These are phyloP conservation scores for Moelleriella libera DNA, from an alignment of 2,329 filamentous ascomycete genomes.

Conservation along the genomic window DNA sequence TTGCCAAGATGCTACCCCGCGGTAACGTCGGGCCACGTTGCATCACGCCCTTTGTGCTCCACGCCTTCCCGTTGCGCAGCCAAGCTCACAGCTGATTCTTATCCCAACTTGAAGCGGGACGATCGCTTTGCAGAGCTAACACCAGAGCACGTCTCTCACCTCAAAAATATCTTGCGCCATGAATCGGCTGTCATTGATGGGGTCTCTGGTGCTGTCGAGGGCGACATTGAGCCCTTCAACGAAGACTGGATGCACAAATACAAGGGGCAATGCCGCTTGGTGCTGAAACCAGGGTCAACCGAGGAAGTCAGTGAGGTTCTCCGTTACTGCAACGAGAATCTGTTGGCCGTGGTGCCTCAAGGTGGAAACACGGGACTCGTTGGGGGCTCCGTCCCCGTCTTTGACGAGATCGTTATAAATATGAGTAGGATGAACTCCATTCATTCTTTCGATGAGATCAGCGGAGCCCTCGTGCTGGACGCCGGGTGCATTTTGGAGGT, in stretches of 20 bases:
- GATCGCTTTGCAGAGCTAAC: constrained; percentile 61
- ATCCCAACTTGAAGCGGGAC: constrained; percentile 72
- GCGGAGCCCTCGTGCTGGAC: constrained; percentile 78
- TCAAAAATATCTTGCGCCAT: constrained; percentile 66
- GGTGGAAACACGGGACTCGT: constrained; percentile 95
- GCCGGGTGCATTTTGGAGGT: constrained; percentile 84
- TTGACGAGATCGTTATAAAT: constrained; percentile 95
- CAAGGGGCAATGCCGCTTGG: constrained; percentile 73
- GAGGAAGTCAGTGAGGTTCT: constrained; percentile 84
- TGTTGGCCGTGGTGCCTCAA: constrained; percentile 88
- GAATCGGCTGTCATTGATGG: constrained; percentile 76
- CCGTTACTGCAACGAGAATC: constrained; percentile 88
- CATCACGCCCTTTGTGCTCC: constrained; percentile 9
- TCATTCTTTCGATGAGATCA: constrained; percentile 82
- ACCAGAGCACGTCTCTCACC: constrained; percentile 66
- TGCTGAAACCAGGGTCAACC: constrained; percentile 72
- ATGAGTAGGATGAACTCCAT: constrained; percentile 84
- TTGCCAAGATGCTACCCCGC: constrained; percentile 7
- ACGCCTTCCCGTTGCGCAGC: constrained; percentile 9
- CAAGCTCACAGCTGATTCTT: constrained; percentile 75
- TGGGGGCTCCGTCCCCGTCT: constrained; percentile 89
- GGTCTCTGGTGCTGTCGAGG: constrained; percentile 51
- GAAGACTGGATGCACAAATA: constrained; percentile 99
- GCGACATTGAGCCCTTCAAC: constrained; percentile 87
- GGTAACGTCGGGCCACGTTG: constrained; percentile 15